These are phyloP conservation scores for Sonneratia alba DNA, from an alignment of 345 rosid species.

Conservation along the genomic window DNA sequence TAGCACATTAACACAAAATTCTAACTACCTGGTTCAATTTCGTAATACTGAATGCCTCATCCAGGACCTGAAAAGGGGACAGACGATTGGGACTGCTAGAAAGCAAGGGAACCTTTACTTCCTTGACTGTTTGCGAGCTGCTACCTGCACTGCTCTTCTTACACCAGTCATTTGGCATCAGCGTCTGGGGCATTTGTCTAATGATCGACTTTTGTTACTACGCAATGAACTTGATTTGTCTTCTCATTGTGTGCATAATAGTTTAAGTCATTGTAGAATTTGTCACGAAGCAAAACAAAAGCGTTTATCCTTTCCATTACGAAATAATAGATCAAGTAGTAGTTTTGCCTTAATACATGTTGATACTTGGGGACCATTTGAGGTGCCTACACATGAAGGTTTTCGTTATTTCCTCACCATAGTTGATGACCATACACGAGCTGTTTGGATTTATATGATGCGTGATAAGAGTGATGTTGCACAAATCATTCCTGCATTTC, in stretches of 20 bases:
- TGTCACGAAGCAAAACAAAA: not conserved
- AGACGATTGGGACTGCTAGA: not conserved
- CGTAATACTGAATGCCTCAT: too few relatives aligned
- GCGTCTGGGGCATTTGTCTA: not conserved
- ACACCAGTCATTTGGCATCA: not conserved
- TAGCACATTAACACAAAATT: too few relatives aligned
- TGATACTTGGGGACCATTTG: constrained; percentile 5
- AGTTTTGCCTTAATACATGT: not conserved
- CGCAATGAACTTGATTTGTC: not conserved
- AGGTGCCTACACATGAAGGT: not conserved
- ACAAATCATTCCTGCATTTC: not conserved
- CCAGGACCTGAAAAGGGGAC: too few relatives aligned
- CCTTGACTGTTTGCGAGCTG: not conserved
- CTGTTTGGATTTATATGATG: not conserved
- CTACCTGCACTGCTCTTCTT: not conserved
- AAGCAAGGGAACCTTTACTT: not conserved
- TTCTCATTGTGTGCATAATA: not conserved
- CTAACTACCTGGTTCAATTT: too few relatives aligned
- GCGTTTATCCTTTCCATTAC: not conserved
- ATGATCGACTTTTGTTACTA: not conserved
- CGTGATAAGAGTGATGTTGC: rapidly evolving
- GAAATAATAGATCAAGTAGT: not conserved
- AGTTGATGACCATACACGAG: not conserved
- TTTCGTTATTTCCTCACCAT: not conserved
- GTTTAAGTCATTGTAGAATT: not conserved